Base-by-base conservation (phyloP, 108 stramenopile species). In the Thalassiosira profunda region DNA sequence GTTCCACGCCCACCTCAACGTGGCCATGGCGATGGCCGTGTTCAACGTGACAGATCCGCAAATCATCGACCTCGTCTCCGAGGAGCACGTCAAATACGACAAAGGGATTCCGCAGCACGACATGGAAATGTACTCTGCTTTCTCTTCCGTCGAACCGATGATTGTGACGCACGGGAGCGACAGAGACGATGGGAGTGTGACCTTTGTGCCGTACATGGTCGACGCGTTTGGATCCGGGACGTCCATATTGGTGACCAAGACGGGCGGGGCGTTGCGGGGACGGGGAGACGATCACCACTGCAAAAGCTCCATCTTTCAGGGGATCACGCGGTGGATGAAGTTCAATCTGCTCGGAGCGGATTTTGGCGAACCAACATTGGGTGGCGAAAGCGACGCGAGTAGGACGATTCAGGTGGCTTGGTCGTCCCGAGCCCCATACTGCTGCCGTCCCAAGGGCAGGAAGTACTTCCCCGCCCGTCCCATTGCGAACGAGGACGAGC, bases 221-320 rank as follows among this genome's bases (percentile, higher is more conserved):
- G 44, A 68, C 35, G 18, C 57, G 4, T 29, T 33, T n/a, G 30
- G 30, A 35, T 29, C 36, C 9, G 54, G 54, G 12, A 57, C 54
- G 8, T 56, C 54, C 14, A 57, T 68, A 23, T 28, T 68, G 21
- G 42, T 57, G 8, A 57, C 67, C 7, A 43, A 56, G 21, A 45
- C 18, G 31, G 40, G 54, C 21, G 25, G 25, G 21, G 33, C 34
- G 12, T 56, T 56, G 23, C 5, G 5, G 26, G 67, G 67, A 15
- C 12, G 42, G 17, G 54, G 53, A 1, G 46, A 5, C 3, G 67
- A 57, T 57, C 67, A 68, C 46, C 67, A 68, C 47, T 68, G 54
- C 42, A 68, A 68, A 37, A 68, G 67, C 29, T 17, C 17, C 18
- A 14, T 68, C 18, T 68, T 68, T 33, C 53, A 30, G 18, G 38